Evolutionary conservation across 495 filamentous ascomycete species (phyloP), one percentile per base, ranked within the genome.

Genomic region (Chaetomium tenue): DNA sequence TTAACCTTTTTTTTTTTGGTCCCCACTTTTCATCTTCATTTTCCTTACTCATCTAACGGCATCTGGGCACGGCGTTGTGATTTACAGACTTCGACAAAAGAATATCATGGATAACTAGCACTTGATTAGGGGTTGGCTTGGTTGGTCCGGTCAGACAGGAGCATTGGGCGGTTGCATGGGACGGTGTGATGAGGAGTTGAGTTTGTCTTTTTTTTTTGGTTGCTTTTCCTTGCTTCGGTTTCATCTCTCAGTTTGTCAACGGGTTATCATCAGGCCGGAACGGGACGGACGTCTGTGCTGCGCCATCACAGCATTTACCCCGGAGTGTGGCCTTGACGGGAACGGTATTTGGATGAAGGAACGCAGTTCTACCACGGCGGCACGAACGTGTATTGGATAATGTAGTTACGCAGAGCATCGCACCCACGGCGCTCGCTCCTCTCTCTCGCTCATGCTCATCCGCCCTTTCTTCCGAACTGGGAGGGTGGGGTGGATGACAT

Each of bases 81-180:
- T 39, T 26, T 44, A 33, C 48, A 48, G 40, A n/a, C 9, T 23
- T 37, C 22, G 2, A n/a, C 26, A 61, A 61, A 52, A 61, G 47
- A 48, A 8, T 44, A 3, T 30, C 59, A 61, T 48, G 16, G 37
- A n/a, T 16, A 48, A 30, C 3, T 23, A 20, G 26, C 52, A 54
- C 52, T 58, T 56, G 53, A 16, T 47, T 28, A 40, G 37, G 13
- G n/a, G 22, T 46, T 46, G 40, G 39, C 2, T 44, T 40, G 33
- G 30, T 22, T 57, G 11, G n/a, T 33, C 18, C 9, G 16, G 33
- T 56, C 30, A 16, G 39, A 40, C 28, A 16, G 42, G 52, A 50
- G 53, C 53, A 63, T 63, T 63, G 52, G 30, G n/a, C 9, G 42
- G 52, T 48, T 63, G 61, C 61, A 63, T 63, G 48, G 52, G 12